Evolutionary conservation across 2,329 filamentous ascomycete species (phyloP), one percentile per base, ranked within the genome.

Genomic region (Aspergillus transmontanensis): DNA sequence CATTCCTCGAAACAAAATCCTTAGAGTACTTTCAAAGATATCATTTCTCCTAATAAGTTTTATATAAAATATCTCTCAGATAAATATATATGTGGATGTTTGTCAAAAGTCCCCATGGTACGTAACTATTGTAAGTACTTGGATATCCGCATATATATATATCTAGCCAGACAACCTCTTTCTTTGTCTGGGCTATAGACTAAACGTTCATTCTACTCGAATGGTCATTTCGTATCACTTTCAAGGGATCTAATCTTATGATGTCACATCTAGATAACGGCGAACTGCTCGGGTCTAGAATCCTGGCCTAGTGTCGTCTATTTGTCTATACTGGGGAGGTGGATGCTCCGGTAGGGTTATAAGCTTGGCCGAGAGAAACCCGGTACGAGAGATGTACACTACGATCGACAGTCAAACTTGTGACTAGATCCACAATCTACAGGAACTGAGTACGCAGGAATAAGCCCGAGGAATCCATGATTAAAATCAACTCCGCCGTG

Each of bases 401-500:
- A 41, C 39, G 39, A n/a, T 41, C 6, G 39, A 19, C 9, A 41
- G 19, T 10, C 39, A 41, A 19, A n/a, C 12, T 6, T 11, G 6
- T 23, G 9, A 46, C n/a, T 46, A 12, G n/a, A 23, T 12, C n/a
- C n/a, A 46, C n/a, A 11, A 6, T 6, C 43, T 46, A 46, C 43
- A 21, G 11, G 2, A 46, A 21, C n/a, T 4, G 21, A 46, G 43
- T 46, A 46, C 43, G 43, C 43, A 46, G 45, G 12, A 64, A 55
- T 43, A 64, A 48, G 26, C 59, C 59, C 41, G 54, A 50, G 56
- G 55, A 58, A 30, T 53, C 60, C 63, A 62, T 62, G 51, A 64
- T 61, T 61, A 64, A 48, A 41, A 60, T 54, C 62, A 64, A 64
- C 62, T 61, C 62, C 62, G 62, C 36, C 62, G 54, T 59, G 48